These are phyloP conservation scores for Alectoria sarmentosa DNA, from an alignment of 495 filamentous ascomycete genomes.

Conservation along the genomic window DNA sequence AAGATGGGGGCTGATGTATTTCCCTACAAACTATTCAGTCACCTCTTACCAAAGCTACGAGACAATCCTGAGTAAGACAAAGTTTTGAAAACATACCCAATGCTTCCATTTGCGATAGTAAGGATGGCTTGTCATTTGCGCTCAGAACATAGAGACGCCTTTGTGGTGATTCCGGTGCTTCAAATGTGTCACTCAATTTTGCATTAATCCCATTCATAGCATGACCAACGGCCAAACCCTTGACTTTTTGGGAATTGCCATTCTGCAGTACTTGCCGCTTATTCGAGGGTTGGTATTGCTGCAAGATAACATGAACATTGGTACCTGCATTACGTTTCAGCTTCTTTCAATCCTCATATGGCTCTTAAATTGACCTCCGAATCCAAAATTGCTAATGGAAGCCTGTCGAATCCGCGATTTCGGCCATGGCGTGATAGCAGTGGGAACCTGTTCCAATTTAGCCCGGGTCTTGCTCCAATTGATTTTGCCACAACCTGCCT, in stretches of 20 bases:
- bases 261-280: neutral
- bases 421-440: neutral
- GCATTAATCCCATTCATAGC: neutral
- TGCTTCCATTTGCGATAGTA: too few relatives aligned
- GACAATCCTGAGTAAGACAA: too few relatives aligned
- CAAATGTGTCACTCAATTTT: too few relatives aligned
- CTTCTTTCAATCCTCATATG: too few relatives aligned
- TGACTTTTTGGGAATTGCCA: too few relatives aligned
- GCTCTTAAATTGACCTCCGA: neutral
- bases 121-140: too few relatives aligned
- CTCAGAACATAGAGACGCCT: too few relatives aligned
- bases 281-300: conserved; percentile 21
- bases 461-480: conserved; percentile 9
- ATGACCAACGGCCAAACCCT: neutral
- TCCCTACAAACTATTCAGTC: too few relatives aligned
- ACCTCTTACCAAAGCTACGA: too few relatives aligned
- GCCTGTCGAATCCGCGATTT: neutral
- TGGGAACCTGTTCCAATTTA: conserved; percentile 18
- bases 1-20: too few relatives aligned
- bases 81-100: too few relatives aligned
- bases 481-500: conserved; percentile 27
- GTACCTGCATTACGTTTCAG: conserved; percentile 11
- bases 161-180: too few relatives aligned
- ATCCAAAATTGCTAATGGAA: conserved; percentile 18
- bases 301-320: conserved; percentile 34